Base-by-base conservation (phyloP, 805 yeast species). In the Kodamaea nitidulidarum region DNA sequence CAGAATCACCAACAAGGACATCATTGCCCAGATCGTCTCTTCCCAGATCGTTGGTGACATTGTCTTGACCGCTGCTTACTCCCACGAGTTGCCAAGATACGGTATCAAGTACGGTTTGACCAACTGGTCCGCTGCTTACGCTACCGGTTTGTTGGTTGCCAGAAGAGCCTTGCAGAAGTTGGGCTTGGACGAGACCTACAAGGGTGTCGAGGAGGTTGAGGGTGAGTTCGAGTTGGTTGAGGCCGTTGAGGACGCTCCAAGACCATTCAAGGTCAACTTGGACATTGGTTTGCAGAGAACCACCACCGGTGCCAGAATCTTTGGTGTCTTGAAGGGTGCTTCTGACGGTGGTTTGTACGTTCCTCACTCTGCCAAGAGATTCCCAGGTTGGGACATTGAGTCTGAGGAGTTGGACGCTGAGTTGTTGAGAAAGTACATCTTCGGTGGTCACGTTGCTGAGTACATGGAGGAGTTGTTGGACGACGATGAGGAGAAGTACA, bases 301-400 rank as follows among this genome's bases (percentile, higher is more conserved):
- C 77, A 93, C 98, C 78, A 90, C 98, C 65, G 98, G 98, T 88
- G 97, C 98, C 69, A 87, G 95, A 76, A 81, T 93, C 71, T 93
- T 93, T 65, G 98, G 98, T 87, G 97, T 93, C 67, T 79, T 93
- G 67, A 93, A 93, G 84, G 98, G 98, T 85, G 98, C 98, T 66
- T 91, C 98, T 52, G 98, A 93, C 71, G 98, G 98, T 86, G 98
- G 98, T 63, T 80, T 93, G 65, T 88, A 85, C 90, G 79, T 93
- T 68, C 98, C 98, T 59, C 98, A 93, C 90, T 88, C 95, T 61
- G 86, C 95, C 68, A 90, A 90, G 82, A 90, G 98, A 84, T 93
- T 90, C 96, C 98, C 98, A 75, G 98, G 98, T 78, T 93, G 91
- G 95, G 98, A 93, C 75, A 87, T 91, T 63, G 98, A 93, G 80